Evolutionary conservation across 257 asterid species (phyloP).

Genomic region (Sherardia arvensis): DNA sequence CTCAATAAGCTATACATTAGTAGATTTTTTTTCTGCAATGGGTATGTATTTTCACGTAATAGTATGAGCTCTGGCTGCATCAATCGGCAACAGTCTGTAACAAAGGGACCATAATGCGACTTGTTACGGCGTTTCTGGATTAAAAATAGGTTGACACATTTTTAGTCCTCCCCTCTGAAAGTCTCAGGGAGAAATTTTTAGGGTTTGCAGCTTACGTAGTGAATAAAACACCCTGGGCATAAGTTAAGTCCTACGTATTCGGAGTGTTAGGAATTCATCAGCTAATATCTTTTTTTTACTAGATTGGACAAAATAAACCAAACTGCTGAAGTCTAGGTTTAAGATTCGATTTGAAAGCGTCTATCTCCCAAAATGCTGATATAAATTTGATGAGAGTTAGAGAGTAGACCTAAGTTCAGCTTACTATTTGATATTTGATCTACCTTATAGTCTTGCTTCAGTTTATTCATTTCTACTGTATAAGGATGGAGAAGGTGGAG

Average conservation of each 20-base stretch:
- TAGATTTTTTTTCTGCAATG: too few species aligned
- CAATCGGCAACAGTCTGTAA: not conserved
- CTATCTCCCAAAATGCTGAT: not conserved
- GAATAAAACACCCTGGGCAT: not conserved
- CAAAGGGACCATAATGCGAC: too few species aligned
- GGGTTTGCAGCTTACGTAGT: not conserved
- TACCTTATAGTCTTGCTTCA: not conserved
- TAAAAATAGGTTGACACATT: not conserved
- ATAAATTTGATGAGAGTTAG: not conserved
- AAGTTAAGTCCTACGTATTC: too few species aligned
- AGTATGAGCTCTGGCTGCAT: not conserved
- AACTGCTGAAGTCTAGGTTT: not conserved
- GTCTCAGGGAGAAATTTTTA: not conserved
- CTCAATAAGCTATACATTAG: not conserved
- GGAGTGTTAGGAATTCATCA: not conserved
- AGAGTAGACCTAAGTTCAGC: not conserved
- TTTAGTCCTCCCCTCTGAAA: not conserved
- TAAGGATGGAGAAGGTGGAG: conserved; percentile 73
- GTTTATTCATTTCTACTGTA: too few species aligned
- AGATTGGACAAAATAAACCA: not conserved
- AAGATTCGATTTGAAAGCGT: not conserved
- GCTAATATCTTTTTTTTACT: too few species aligned
- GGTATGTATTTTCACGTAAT: not conserved
- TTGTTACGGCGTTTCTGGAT: not conserved
- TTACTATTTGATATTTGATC: not conserved